Percentiles rank a stretch among this genome's conserved stretches.
phyloP scores from a whole-genome alignment of 805 yeast genomes.

The Yarrowia sp. region DNA sequence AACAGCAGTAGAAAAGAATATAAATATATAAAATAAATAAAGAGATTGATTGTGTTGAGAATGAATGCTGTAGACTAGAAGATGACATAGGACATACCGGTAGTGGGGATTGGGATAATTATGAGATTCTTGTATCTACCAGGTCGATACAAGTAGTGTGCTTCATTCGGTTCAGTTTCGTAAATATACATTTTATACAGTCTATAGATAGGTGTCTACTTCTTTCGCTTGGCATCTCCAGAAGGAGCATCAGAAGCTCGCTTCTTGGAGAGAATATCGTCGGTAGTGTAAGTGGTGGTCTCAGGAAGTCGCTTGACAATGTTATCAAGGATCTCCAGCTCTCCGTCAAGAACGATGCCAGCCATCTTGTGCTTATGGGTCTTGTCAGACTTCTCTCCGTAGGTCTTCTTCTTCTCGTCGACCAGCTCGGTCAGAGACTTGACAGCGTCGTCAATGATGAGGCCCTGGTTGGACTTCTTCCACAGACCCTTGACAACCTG shows the following conservation, averaged over 20 bases:
- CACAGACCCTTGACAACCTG: slow-evolving; percentile 38
- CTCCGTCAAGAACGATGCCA: slow-evolving; percentile 17
- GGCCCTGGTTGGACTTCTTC: slow-evolving; percentile 40
- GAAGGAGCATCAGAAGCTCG: slow-evolving; percentile 7
- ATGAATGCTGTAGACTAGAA: too few relatives aligned
- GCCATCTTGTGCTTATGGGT: slow-evolving; percentile 19
- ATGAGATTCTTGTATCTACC: too few relatives aligned
- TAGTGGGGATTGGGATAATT: too few relatives aligned
- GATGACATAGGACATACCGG: too few relatives aligned
- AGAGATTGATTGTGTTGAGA: not conserved
- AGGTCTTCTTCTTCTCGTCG: slow-evolving; percentile 13
- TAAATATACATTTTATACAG: slow-evolving; percentile 1
- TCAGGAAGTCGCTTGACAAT: slow-evolving; percentile 18
- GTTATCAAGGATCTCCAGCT: slow-evolving; percentile 22
- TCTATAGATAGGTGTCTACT: slow-evolving; percentile 2
- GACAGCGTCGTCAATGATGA: slow-evolving; percentile 40
- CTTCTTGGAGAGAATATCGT: slow-evolving; percentile 25
- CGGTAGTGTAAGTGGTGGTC: slow-evolving; percentile 17
- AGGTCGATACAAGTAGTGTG: too few relatives aligned
- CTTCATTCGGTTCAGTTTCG: not conserved
- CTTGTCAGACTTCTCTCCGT: slow-evolving; percentile 14
- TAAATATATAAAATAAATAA: not conserved
- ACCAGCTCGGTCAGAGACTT: slow-evolving; percentile 12
- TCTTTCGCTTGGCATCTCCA: slow-evolving; percentile 15
- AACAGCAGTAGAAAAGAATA: not conserved